Percentiles rank a stretch among this genome's conserved stretches.
Conservation (phyloP, 2,329 filamentous ascomycete species). For the Cadophora luteo-olivacea region DNA sequence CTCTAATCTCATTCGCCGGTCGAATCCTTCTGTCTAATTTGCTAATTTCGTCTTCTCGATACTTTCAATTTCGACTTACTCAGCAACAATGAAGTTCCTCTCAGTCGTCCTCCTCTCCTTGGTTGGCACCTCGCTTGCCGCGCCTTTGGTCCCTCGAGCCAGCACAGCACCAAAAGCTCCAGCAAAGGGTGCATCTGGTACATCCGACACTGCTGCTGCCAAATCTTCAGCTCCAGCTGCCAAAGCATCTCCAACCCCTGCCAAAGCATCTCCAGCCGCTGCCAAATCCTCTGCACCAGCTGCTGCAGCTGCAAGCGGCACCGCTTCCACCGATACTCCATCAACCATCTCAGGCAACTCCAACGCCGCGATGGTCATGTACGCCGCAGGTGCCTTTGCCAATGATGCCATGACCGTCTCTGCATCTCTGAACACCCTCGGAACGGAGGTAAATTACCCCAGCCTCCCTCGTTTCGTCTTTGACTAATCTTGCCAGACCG, state of each 20-base stretch:
- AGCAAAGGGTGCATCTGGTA: neutral
- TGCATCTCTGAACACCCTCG: constrained; percentile 35
- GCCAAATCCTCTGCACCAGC: neutral
- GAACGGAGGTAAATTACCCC: neutral
- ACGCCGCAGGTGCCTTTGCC: constrained; percentile 34
- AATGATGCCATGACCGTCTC: constrained; percentile 40
- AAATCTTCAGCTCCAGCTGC: neutral
- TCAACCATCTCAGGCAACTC: neutral
- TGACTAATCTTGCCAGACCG: constrained; percentile 18
- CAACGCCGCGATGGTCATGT: constrained; percentile 28
- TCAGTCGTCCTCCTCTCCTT: constrained; percentile 4
- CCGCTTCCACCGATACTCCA: neutral
- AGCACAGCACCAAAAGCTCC: constrained; percentile 1
- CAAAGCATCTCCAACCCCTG: neutral
- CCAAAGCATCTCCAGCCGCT: neutral
- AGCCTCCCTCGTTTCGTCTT: neutral
- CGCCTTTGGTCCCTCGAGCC: neutral
- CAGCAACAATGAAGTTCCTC: constrained; percentile 16
- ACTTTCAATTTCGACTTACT: neutral
- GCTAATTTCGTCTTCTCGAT: neutral
- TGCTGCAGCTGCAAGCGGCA: neutral
- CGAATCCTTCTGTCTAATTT: constrained; percentile 4
- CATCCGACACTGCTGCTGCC: neutral
- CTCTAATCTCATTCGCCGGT: constrained; percentile 18
- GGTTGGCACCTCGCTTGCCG: constrained; percentile 6